Evolutionary conservation across 1,139 yeast genomes (phyloP), one percentile per base, ranked within the genome.

Genomic region (Candida tunisiensis): DNA sequence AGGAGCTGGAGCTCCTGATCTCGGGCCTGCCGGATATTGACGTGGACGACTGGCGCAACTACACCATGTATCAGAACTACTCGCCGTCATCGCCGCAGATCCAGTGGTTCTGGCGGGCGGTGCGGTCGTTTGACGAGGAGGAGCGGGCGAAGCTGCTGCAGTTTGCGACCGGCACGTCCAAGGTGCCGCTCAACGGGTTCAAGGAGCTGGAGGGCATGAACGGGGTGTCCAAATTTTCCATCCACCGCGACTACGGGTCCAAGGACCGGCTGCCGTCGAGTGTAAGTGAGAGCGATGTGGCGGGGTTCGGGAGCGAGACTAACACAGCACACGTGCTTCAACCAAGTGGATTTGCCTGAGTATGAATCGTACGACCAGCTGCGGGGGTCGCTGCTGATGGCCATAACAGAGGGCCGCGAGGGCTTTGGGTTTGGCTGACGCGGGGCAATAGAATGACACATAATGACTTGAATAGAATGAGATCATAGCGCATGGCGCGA

Each of bases 71-170:
- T 52, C 75, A 68, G 33, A 88, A 85, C 47, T 91, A 88, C 49
- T 69, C 85, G 0, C 66, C 91, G 2, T 67, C 82, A 2, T 79
- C 93, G 3, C 72, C 79, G 22, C 96, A 85, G 47, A 74, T 91
- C 34, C 85, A 78, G 46, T 88, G 96, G 83, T 91, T 88, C 55
- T 91, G 99, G 99, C 65, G 96, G 47, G 95, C 96, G 1, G 95
- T 91, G 10, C 71, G 83, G 42, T 80, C 95, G 1, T 88, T 88
- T 53, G 95, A 83, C 45, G 70, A 70, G 23, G 98, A 88, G 49
- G 96, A 88, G 47, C 65, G 93, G 30, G 99, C 98, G 12, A 83
- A 85, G 45, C 56, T 91, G 37, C 57, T 91, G 33, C 99, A 91
- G 47, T 91, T 88, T 60, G 91, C 93, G 2, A 91, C 99, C 0